Evolutionary conservation across 345 rosid genomes (phyloP).

Genomic region (Linum lewisii): DNA sequence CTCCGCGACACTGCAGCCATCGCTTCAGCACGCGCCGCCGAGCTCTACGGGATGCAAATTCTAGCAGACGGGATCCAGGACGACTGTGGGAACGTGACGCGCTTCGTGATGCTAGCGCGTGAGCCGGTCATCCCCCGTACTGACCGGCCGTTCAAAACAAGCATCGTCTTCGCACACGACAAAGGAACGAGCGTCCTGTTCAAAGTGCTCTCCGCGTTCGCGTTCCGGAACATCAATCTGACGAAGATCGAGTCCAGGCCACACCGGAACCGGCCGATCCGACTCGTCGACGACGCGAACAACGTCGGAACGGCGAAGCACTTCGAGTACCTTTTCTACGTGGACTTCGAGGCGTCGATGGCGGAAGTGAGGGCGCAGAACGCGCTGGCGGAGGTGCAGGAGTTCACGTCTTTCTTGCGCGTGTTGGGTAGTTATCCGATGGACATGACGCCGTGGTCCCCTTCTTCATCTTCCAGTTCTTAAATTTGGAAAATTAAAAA

Average conservation of each 20-base stretch:
- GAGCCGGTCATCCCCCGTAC: conserved; percentile 92
- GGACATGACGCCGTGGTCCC: conserved; percentile 98
- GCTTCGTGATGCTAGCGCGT: conserved; percentile 92
- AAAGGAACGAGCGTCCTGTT: conserved; percentile 86
- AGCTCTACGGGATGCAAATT: conserved; percentile 64
- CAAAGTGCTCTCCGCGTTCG: conserved; percentile 88
- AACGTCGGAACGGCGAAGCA: conserved; percentile 67
- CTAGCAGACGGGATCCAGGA: conserved; percentile 88
- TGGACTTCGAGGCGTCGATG: conserved; percentile 95
- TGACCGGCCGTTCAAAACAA: conserved; percentile 91
- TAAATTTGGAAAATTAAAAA: too few relatives aligned
- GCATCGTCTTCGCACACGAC: conserved; percentile 95
- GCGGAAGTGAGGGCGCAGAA: conserved; percentile 90
- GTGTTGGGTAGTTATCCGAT: conserved; percentile 96
- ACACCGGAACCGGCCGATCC: conserved; percentile 66
- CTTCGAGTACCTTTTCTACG: conserved; percentile 84
- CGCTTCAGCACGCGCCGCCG: conserved; percentile 92
- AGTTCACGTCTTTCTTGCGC: conserved; percentile 91
- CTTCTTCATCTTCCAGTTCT: conserved; percentile 16
- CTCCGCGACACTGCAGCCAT: conserved; percentile 82
- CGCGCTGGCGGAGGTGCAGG: conserved; percentile 97
- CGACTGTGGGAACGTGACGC: conserved; percentile 80
- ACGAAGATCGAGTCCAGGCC: conserved; percentile 97
- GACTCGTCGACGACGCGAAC: conserved; percentile 65
- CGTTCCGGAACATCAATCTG: conserved; percentile 76